Conservation (phyloP, 1,284 basidiomycete species). For the Malassezia yamatoensis region DNA sequence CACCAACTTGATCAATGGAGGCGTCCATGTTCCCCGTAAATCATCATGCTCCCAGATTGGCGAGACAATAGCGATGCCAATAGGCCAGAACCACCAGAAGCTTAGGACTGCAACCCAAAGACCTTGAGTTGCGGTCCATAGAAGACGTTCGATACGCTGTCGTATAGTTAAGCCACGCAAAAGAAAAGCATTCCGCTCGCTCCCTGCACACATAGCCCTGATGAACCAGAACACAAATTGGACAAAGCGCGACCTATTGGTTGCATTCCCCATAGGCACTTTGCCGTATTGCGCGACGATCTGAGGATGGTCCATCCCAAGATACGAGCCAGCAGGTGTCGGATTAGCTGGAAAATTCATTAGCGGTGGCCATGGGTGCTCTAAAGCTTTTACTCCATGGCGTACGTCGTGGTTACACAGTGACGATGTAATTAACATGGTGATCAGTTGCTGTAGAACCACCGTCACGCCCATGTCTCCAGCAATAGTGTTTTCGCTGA, state of each 20-base stretch:
- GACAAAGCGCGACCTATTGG: slow-evolving; percentile 15
- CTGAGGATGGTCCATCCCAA: slow-evolving; percentile 22
- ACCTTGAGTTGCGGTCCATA: slow-evolving; percentile 39
- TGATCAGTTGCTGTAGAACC: slow-evolving; percentile 38
- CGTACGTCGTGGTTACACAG: slow-evolving; percentile 33
- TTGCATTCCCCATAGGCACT: slow-evolving; percentile 24
- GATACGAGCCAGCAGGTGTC: slow-evolving; percentile 21
- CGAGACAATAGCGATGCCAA: slow-evolving; percentile 38
- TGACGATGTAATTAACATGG: slow-evolving; percentile 36
- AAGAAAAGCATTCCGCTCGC: slow-evolving; percentile 33
- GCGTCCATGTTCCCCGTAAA: slow-evolving; percentile 42
- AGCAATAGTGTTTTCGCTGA: slow-evolving; percentile 33
- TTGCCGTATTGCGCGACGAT: background rate
- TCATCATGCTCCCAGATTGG: slow-evolving; percentile 41
- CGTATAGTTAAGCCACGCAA: slow-evolving; percentile 25
- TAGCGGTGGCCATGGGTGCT: slow-evolving; percentile 38
- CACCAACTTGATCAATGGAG: slow-evolving; percentile 45
- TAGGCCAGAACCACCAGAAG: slow-evolving; percentile 44
- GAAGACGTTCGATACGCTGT: slow-evolving; percentile 29
- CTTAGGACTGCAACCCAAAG: slow-evolving; percentile 29
- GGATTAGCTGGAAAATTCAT: slow-evolving; percentile 32
- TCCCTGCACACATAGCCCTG: slow-evolving; percentile 26
- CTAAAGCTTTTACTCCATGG: slow-evolving; percentile 26
- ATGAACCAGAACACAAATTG: slow-evolving; percentile 33
- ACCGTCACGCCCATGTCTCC: slow-evolving; percentile 46